A percentile compares a stretch with the other conserved stretches of the same genome.
Conservation (phyloP, 1,284 basidiomycete species). For the Leccinum brunneo-olivaceum region DNA sequence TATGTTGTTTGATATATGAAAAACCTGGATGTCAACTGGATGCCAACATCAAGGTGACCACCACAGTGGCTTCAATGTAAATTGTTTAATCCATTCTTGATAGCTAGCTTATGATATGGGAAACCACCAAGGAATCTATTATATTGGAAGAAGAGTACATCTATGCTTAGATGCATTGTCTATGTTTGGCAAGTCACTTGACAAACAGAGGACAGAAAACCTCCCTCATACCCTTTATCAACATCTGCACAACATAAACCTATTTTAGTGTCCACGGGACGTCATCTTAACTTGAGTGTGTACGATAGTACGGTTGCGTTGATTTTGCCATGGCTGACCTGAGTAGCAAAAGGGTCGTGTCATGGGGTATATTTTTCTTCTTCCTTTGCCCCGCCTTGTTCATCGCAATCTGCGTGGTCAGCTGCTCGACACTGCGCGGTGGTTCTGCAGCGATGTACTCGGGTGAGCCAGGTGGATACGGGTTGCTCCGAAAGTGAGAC, state of each 20-base stretch:
- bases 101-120: too few relatives aligned
- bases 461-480: constrained; percentile 32
- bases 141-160: too few relatives aligned
- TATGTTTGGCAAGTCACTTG: background rate
- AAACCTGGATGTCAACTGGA: too few relatives aligned
- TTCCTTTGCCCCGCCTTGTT: constrained; percentile 3
- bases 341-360: constrained; percentile 16
- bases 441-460: constrained; percentile 33
- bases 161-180: background rate
- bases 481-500: constrained; percentile 27
- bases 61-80: too few relatives aligned
- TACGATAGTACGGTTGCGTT: too few relatives aligned
- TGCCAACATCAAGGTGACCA: too few relatives aligned
- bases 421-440: constrained; percentile 18
- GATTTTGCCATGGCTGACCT: constrained; percentile 18
- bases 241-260: background rate
- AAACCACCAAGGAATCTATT: too few relatives aligned
- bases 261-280: constrained; percentile 1
- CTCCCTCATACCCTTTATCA: background rate
- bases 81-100: too few relatives aligned
- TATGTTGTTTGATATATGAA: too few relatives aligned
- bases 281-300: constrained; percentile 1
- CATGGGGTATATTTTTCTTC: background rate
- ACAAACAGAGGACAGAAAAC: background rate
- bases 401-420: constrained; percentile 12